Conservation (phyloP, 1,284 basidiomycete genomes). For the Melampsora larici-populina region DNA sequence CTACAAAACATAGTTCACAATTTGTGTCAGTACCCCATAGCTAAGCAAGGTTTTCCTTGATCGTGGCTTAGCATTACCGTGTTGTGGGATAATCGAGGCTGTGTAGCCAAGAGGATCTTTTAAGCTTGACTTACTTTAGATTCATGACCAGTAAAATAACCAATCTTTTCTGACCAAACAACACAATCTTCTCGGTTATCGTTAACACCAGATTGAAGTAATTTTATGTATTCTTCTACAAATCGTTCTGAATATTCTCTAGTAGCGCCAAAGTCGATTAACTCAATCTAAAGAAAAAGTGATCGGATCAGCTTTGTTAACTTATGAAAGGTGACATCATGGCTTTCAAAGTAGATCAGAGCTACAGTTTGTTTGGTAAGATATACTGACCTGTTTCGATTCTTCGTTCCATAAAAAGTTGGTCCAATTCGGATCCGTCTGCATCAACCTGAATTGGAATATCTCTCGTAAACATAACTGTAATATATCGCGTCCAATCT, state of each 20-base stretch:
- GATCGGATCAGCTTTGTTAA: background rate
- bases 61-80: background rate
- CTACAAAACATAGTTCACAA: slow-evolving; percentile 55
- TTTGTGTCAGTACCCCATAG: background rate
- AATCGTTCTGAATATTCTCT: slow-evolving; percentile 80
- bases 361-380: background rate
- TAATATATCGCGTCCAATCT: slow-evolving; percentile 81
- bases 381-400: slow-evolving; percentile 55
- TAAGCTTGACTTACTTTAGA: slow-evolving; percentile 61
- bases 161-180: slow-evolving; percentile 71
- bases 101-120: background rate
- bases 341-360: too few relatives aligned
- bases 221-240: slow-evolving; percentile 79
- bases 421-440: slow-evolving; percentile 98
- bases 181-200: slow-evolving; percentile 70
- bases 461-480: slow-evolving; percentile 85
- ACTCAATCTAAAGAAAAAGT: slow-evolving; percentile 61
- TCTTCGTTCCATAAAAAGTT: slow-evolving; percentile 84
- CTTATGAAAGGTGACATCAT: background rate
- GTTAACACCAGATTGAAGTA: slow-evolving; percentile 72
- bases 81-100: background rate
- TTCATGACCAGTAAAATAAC: slow-evolving; percentile 88
- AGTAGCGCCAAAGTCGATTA: slow-evolving; percentile 95
- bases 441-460: slow-evolving; percentile 88
- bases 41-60: background rate